phyloP scores from a whole-genome alignment of 192 early-diverging fungal species.

The Pilaira anomala region DNA sequence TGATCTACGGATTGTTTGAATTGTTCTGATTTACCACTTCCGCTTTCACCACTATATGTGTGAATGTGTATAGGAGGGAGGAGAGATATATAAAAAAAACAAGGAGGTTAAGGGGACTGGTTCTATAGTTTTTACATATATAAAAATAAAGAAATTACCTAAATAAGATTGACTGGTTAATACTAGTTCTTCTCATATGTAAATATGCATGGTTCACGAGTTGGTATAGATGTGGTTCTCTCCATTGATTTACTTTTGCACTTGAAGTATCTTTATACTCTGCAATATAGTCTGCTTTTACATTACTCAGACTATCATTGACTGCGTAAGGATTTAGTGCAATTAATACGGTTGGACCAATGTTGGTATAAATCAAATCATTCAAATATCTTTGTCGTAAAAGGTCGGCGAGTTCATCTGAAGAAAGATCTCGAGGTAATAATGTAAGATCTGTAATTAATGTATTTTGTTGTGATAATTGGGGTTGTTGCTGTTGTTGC shows the following conservation, averaged over 20 bases:
- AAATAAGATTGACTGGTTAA: conserved; percentile 50
- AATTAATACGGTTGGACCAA: conserved; percentile 59
- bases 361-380: conserved; percentile 50
- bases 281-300: conserved; percentile 63
- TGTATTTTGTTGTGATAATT: neutral
- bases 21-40: conserved; percentile 84
- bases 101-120: conserved; percentile 4
- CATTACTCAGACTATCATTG: conserved; percentile 21
- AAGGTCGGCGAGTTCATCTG: conserved; percentile 40
- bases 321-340: conserved; percentile 57
- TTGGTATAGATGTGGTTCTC: conserved; percentile 76
- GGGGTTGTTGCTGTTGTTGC: too few relatives aligned
- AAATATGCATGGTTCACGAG: conserved; percentile 74
- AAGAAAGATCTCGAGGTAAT: conserved; percentile 10
- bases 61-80: neutral
- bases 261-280: conserved; percentile 57
- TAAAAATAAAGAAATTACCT: conserved; percentile 26
- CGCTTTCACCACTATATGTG: conserved; percentile 74
- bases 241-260: conserved; percentile 42
- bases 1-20: conserved; percentile 63
- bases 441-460: conserved; percentile 17
- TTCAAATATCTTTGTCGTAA: conserved; percentile 55
- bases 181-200: conserved; percentile 70
- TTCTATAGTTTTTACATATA: neutral
- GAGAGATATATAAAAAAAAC: conserved; percentile 3